These are phyloP conservation scores for Scutellaria galericulata DNA, from an alignment of 257 asterid genomes.

Conservation along the genomic window DNA sequence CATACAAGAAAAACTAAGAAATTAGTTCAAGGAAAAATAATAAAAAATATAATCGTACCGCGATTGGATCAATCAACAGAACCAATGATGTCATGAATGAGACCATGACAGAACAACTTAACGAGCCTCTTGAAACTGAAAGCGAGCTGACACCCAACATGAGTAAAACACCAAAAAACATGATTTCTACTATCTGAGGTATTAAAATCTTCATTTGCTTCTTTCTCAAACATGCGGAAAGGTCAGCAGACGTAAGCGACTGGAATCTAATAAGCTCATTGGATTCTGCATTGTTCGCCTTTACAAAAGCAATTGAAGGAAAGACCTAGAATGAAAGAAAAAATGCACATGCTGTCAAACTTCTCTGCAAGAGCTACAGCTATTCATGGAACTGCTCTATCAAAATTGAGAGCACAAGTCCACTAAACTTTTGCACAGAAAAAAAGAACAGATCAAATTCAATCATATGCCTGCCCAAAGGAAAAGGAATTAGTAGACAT, in stretches of 20 bases:
- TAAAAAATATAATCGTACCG: slow-evolving; percentile 50
- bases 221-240: slow-evolving; percentile 61
- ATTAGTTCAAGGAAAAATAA: slow-evolving; percentile 11
- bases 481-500: not conserved
- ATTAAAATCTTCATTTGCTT: slow-evolving; percentile 85
- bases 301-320: slow-evolving; percentile 84
- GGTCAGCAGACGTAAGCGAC: slow-evolving; percentile 73
- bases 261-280: slow-evolving; percentile 74
- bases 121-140: slow-evolving; percentile 64
- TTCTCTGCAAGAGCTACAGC: slow-evolving; percentile 18
- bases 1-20: slow-evolving; percentile 19
- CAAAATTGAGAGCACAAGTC: not conserved
- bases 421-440: slow-evolving; percentile 1
- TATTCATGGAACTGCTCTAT: slow-evolving; percentile 22
- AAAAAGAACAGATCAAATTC: not conserved
- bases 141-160: slow-evolving; percentile 61
- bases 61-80: slow-evolving; percentile 86
- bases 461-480: slow-evolving; percentile 5
- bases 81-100: slow-evolving; percentile 81
- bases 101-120: slow-evolving; percentile 56
- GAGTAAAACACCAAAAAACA: slow-evolving; percentile 67
- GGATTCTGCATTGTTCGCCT: slow-evolving; percentile 83
- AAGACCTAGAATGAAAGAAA: slow-evolving; percentile 60
- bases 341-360: slow-evolving; percentile 29
- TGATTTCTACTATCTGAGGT: slow-evolving; percentile 77